Evolutionary conservation across 306 rosid species (phyloP), one percentile per base, ranked within the genome.

Genomic region (Prinsepia uniflora): DNA sequence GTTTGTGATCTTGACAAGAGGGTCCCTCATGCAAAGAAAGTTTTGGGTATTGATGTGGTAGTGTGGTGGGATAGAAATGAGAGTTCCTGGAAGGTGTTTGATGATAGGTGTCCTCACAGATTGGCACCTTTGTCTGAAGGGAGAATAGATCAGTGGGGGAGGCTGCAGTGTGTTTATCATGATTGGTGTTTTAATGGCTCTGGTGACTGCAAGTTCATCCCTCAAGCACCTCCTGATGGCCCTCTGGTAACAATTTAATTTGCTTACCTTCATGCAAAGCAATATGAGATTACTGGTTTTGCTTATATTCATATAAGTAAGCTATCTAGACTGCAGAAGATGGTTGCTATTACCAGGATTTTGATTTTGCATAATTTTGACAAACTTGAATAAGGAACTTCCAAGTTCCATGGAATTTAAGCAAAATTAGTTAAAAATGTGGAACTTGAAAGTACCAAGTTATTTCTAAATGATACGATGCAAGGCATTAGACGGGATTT

Each of bases 41-140:
- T 90, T 30, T 18, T 93, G 71, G 97, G 98, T 0, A 52, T 93
- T 65, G 98, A 93, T 67, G 94, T 93, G 83, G 98, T 90, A 77
- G 82, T 90, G 79, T 90, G 98, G 97, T 93, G 97, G 97, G 96
- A 93, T 76, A 83, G 82, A 60, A 93, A 90, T 79, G 98, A 88
- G 75, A 70, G 58, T 83, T 73, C 76, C 3, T 90, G 98, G 98
- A 78, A 85, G 83, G 98, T 93, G 75, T 89, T 90, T 76, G 88
- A 93, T 68, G 98, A 93, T 81, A 53, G 72, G 0, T 93, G 98
- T 82, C 97, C 98, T 57, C 98, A 93, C 77, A 82, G 98, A 45
- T 70, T 93, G 79, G 98, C 98, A 8, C 98, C 98, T 1, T 82
- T 93, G 52, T 93, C 96, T 66, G 98, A 93, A 71, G 98, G 97